Base-by-base conservation (phyloP, 257 asterid genomes). In the Solanum commersonii region DNA sequence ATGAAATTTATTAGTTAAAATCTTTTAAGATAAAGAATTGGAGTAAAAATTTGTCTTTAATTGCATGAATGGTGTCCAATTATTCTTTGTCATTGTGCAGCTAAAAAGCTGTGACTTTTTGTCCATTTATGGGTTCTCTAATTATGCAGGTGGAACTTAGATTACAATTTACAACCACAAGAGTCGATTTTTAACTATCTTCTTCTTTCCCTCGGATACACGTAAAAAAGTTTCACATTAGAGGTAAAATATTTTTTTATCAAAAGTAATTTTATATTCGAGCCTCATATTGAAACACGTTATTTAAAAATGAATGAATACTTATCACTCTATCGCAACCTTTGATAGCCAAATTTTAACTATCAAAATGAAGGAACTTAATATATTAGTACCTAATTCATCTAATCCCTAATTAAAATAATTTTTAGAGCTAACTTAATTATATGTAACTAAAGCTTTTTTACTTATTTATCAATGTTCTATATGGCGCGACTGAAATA, bases 101-200 rank as follows among this genome's bases (percentile, higher is more conserved):
- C 86, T 88, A 90, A 83, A 44, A 14, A 84, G 91, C 74, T 87
- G 63, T 20, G 44, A 5, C 88, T 27, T 86, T 83, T 77, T 34
- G 76, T 68, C 87, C 89, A 87, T 76, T 44, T 82, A 18, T 82
- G 27, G 8, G 29, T 29, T 49, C 25, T 29, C 86, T 4, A 82
- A 82, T 18, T 82, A 82, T 82, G 86, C 37, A 49, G 25, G 68
- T 81, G 23, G 29, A 81, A 46, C 85, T 46, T 33, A 46, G 68
- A 82, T 31, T 82, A 31, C n/a, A n/a, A n/a, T n/a, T n/a, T n/a
- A n/a, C 42, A 4, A 46, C 70, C 86, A 20, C 70, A 49, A 29
- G 70, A 49, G 85, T 82, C 85, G 49, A 44, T 44, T 68, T 29
- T 68, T 68, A 27, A 68, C 11, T 14, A 3, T 68, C 22, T 68